Conservation (phyloP, 228 moss, liverwort and hornwort species). For the Sphagnum fallax region DNA sequence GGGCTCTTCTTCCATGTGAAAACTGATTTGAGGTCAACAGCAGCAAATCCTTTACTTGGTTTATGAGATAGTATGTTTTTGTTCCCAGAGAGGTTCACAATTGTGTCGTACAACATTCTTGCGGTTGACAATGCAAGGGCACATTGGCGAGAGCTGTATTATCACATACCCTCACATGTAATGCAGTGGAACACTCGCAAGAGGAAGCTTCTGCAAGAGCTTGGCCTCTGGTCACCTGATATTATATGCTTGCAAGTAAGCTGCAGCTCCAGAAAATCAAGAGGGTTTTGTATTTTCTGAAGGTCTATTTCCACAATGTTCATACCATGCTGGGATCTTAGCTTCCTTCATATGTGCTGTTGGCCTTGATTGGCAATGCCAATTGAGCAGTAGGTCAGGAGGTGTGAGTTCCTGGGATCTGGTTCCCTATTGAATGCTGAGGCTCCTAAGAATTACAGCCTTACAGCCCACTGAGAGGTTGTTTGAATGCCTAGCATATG, state of each 20-base stretch:
- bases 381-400: too few relatives aligned
- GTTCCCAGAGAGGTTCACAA: conserved; percentile 63
- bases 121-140: conserved; percentile 72
- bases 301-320: too few relatives aligned
- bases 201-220: conserved; percentile 67
- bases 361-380: too few relatives aligned
- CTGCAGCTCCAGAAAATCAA: background rate
- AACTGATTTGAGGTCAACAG: background rate
- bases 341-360: background rate
- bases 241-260: conserved; percentile 94
- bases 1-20: background rate
- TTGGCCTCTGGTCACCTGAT: conserved; percentile 82
- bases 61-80: background rate
- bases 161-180: conserved; percentile 53
- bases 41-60: background rate
- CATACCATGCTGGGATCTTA: background rate
- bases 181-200: conserved; percentile 79
- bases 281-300: background rate
- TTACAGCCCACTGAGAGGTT: background rate
- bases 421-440: too few relatives aligned
- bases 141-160: conserved; percentile 63
- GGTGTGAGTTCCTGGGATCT: too few relatives aligned
- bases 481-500: too few relatives aligned
- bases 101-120: conserved; percentile 88
- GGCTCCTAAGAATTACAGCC: background rate